phyloP scores from a whole-genome alignment of 2,329 filamentous ascomycete species.

The Sarocladiaceae sp. region DNA sequence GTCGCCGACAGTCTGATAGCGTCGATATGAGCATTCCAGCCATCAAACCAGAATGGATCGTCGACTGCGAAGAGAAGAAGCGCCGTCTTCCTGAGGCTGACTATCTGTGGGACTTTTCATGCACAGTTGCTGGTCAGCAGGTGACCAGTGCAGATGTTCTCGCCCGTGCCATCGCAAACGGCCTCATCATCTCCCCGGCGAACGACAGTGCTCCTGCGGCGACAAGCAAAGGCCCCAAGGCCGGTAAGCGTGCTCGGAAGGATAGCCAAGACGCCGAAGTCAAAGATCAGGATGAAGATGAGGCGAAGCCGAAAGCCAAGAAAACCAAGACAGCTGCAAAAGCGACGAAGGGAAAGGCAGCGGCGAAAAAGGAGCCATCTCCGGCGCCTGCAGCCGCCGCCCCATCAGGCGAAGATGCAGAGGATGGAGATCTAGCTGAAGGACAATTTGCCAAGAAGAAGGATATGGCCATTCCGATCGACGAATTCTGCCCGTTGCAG shows the following conservation, averaged over 20 bases:
- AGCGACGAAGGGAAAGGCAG: constrained; percentile 15
- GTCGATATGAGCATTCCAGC: constrained; percentile 42
- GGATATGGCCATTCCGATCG: constrained; percentile 44
- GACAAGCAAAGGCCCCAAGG: constrained; percentile 18
- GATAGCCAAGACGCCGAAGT: constrained; percentile 13
- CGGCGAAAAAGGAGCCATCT: constrained; percentile 19
- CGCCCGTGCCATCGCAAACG: constrained; percentile 6
- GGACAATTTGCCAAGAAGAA: constrained; percentile 43
- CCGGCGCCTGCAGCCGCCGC: background rate
- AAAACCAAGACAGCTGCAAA: constrained; percentile 15
- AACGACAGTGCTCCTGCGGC: constrained; percentile 21
- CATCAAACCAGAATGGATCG: constrained; percentile 58
- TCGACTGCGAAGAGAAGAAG: constrained; percentile 38
- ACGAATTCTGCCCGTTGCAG: constrained; percentile 36
- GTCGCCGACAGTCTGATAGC: background rate
- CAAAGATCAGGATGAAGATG: constrained; percentile 16
- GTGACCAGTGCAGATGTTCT: constrained; percentile 3
- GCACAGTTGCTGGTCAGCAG: background rate
- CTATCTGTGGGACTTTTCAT: constrained; percentile 19
- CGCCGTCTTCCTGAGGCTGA: constrained; percentile 17
- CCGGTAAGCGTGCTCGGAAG: constrained; percentile 21
- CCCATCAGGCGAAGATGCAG: constrained; percentile 22
- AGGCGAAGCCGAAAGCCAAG: constrained; percentile 31
- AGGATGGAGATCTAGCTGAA: constrained; percentile 33
- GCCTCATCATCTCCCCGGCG: constrained; percentile 6